Percentiles rank a stretch among this genome's conserved stretches.
Evolutionary conservation across 2,329 filamentous ascomycete species (phyloP).

Genomic region (Colletotrichum trifolii): DNA sequence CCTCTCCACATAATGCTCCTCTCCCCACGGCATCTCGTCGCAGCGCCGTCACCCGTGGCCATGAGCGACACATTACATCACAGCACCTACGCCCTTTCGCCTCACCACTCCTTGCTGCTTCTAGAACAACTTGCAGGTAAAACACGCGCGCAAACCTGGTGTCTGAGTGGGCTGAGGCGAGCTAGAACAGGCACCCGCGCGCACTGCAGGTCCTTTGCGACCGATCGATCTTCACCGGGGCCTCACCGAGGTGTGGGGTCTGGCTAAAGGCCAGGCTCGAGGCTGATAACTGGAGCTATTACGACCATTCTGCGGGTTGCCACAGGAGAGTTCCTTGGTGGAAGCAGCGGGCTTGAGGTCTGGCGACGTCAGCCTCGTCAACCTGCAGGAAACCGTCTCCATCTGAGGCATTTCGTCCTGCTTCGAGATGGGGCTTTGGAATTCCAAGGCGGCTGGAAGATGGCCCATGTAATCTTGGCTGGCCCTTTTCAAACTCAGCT

Average conservation of each 20-base stretch:
- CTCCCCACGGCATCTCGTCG: background rate
- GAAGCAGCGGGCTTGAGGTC: no score
- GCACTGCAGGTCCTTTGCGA: background rate
- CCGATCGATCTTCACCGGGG: slow-evolving; percentile 22
- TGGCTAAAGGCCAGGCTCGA: background rate
- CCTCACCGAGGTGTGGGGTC: slow-evolving; percentile 13
- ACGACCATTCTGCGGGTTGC: no score
- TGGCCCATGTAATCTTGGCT: no score
- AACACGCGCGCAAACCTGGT: background rate
- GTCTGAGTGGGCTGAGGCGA: no score
- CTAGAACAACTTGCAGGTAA: background rate
- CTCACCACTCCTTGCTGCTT: background rate
- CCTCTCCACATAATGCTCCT: slow-evolving; percentile 27
- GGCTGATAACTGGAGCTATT: slow-evolving; percentile 1
- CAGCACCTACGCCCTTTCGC: background rate
- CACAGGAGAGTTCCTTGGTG: no score
- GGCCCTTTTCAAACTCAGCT: no score
- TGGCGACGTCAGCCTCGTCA: background rate
- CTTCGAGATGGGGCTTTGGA: no score
- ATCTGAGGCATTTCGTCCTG: no score
- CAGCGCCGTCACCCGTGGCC: background rate
- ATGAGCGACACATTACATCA: slow-evolving; percentile 34
- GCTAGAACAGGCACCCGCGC: background rate
- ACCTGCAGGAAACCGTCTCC: no score
- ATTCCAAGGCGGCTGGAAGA: no score